phyloP scores from a whole-genome alignment of 2,329 filamentous ascomycete genomes.

The Apiospora arundinis region DNA sequence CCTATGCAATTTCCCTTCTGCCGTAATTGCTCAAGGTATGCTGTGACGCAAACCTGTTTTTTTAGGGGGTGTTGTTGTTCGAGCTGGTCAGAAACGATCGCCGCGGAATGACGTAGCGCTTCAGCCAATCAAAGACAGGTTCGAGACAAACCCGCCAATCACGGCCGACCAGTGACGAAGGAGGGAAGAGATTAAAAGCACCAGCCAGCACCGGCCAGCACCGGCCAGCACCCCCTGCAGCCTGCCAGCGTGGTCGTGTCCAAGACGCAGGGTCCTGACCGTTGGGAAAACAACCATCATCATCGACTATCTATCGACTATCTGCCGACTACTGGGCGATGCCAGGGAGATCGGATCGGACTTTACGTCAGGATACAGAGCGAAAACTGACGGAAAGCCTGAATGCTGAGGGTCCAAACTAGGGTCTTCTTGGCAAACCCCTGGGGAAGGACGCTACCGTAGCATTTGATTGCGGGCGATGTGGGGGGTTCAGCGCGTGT shows the following conservation, averaged over 20 bases:
- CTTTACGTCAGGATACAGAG: background rate
- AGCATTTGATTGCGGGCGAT: background rate
- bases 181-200: background rate
- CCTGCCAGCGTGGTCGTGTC: background rate
- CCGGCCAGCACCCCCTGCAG: background rate
- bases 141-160: slow-evolving; percentile 22
- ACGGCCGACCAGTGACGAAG: slow-evolving; percentile 21
- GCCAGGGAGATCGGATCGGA: background rate
- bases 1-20: background rate
- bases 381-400: background rate
- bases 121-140: slow-evolving; percentile 21
- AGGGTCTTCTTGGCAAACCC: slow-evolving; percentile 13
- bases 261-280: background rate
- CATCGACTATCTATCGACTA: background rate
- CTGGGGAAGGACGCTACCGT: background rate
- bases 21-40: background rate
- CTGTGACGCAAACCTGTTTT: slow-evolving; percentile 26
- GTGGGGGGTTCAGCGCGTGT: background rate
- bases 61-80: slow-evolving; percentile 15
- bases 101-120: slow-evolving; percentile 24
- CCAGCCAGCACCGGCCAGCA: too few relatives aligned
- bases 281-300: background rate
- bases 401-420: background rate
- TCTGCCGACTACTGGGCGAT: too few relatives aligned
- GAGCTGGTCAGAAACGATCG: slow-evolving; percentile 15